Evolutionary conservation across 495 filamentous ascomycete species (phyloP).

Genomic region (Talaromyces ruber): DNA sequence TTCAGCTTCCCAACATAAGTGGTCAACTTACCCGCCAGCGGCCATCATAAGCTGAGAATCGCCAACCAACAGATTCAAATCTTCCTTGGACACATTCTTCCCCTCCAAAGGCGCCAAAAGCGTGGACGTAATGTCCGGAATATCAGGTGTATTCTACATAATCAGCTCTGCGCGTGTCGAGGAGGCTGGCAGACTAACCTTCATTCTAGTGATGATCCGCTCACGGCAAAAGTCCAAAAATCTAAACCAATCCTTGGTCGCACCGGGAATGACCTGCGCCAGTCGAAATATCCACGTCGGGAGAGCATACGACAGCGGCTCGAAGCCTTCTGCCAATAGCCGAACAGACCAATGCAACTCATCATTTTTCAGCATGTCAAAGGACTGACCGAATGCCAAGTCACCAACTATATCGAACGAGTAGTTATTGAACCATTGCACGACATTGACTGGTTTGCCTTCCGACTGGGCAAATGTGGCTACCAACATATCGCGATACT

Average conservation of each 20-base stretch:
- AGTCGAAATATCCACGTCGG: constrained; percentile 28
- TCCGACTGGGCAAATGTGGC: constrained; percentile 9
- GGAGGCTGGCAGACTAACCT: neutral
- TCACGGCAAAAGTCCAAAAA: constrained; percentile 15
- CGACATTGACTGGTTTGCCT: constrained; percentile 20
- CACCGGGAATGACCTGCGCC: constrained; percentile 16
- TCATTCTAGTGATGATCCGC: constrained; percentile 13
- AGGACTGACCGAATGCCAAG: constrained; percentile 36
- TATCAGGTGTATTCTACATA: constrained; percentile 17
- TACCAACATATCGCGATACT: constrained; percentile 16
- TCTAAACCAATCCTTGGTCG: constrained; percentile 24
- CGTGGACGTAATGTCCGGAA: constrained; percentile 23
- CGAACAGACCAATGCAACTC: constrained; percentile 23
- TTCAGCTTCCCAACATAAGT: constrained; percentile 19
- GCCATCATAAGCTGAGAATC: constrained; percentile 25
- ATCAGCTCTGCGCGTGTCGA: neutral
- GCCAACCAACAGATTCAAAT: constrained; percentile 18
- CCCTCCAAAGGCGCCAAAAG: constrained; percentile 18
- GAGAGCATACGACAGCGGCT: constrained; percentile 19
- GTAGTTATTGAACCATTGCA: constrained; percentile 36
- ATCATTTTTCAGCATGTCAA: constrained; percentile 28
- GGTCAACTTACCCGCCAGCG: constrained; percentile 26
- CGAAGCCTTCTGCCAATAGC: constrained; percentile 16
- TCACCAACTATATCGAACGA: constrained; percentile 45
- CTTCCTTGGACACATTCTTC: constrained; percentile 12